These are phyloP conservation scores for Hemileccinum rubropunctum DNA, from an alignment of 768 basidiomycete genomes.

Conservation along the genomic window DNA sequence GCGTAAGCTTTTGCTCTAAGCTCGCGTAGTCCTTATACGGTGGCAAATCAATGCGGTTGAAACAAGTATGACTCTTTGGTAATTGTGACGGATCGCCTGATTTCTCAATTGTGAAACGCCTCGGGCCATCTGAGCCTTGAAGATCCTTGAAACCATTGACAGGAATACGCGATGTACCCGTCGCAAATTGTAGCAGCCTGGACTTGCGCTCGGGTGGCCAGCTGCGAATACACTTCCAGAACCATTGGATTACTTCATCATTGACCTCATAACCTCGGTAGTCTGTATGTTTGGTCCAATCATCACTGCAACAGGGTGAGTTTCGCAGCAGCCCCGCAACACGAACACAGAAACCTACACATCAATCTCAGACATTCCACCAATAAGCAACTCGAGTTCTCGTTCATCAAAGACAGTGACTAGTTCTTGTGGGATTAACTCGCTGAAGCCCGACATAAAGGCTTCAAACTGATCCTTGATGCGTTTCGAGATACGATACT, in stretches of 20 bases:
- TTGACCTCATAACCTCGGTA: slow-evolving; percentile 95
- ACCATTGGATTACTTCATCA: slow-evolving; percentile 98
- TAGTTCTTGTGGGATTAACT: slow-evolving; percentile 95
- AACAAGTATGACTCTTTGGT: slow-evolving; percentile 96
- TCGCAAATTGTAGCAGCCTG: slow-evolving; percentile 92
- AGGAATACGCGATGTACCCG: slow-evolving; percentile 94
- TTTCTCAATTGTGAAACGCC: slow-evolving; percentile 98
- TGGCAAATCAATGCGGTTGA: slow-evolving; percentile 96
- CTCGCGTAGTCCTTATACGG: slow-evolving; percentile 95
- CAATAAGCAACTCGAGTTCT: slow-evolving; percentile 94
- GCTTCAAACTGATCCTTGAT: slow-evolving; percentile 99
- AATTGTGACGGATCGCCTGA: slow-evolving; percentile 94
- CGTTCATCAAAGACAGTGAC: slow-evolving; percentile 99
- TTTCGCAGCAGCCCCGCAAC: background rate
- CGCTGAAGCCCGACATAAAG: slow-evolving; percentile 99
- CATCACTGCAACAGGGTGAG: slow-evolving; percentile 53
- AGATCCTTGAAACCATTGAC: slow-evolving; percentile 99
- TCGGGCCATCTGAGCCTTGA: slow-evolving; percentile 95
- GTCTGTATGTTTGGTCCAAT: slow-evolving; percentile 99
- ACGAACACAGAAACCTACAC: slow-evolving; percentile 58
- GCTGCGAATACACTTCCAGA: slow-evolving; percentile 98
- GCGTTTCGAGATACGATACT: slow-evolving; percentile 95
- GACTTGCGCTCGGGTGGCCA: slow-evolving; percentile 99
- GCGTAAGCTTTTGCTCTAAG: slow-evolving; percentile 90
- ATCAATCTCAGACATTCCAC: slow-evolving; percentile 99